Percentiles rank a stretch among this genome's conserved stretches.
These are phyloP conservation scores for Kluyveromyces aestuarii DNA, from an alignment of 805 yeast genomes.

Conservation along the genomic window DNA sequence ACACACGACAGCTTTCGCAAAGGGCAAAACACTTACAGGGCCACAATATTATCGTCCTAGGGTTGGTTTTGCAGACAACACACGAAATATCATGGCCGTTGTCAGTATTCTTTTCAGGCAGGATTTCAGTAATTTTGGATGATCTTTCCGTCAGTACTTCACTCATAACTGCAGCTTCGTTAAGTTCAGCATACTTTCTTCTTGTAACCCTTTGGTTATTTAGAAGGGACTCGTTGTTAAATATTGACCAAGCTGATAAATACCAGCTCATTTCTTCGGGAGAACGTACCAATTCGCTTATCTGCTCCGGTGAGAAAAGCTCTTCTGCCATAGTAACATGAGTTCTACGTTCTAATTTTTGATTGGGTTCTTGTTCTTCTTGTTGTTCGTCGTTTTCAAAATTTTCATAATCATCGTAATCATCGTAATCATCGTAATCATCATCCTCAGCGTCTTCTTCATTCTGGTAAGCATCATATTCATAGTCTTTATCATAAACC, in stretches of 20 bases:
- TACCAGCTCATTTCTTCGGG: conserved; percentile 17
- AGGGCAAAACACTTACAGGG: conserved; percentile 87
- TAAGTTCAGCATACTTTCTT: conserved; percentile 24
- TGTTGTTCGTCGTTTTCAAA: background rate
- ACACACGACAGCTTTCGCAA: conserved; percentile 74
- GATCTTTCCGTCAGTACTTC: conserved; percentile 22
- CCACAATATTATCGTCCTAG: conserved; percentile 78
- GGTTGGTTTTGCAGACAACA: conserved; percentile 71
- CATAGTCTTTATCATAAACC: conserved; percentile 10
- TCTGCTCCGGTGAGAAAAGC: conserved; percentile 6
- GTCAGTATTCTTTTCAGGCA: conserved; percentile 22
- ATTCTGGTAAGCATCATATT: conserved; percentile 25
- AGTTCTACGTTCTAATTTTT: background rate
- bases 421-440: conserved; percentile 15
- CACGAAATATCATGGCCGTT: conserved; percentile 40
- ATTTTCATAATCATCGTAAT: background rate
- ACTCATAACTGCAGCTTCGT: conserved; percentile 21
- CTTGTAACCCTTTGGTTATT: conserved; percentile 27
- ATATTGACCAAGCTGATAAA: conserved; percentile 23
- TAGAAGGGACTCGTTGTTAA: conserved; percentile 14
- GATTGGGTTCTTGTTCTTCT: background rate
- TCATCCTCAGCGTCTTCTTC: conserved; percentile 23
- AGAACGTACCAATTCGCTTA: conserved; percentile 13
- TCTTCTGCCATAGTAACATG: background rate
- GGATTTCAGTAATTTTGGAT: conserved; percentile 11